Evolutionary conservation across 345 rosid genomes (phyloP), one percentile per base, ranked within the genome.

Genomic region (Pugionium dolabratum): DNA sequence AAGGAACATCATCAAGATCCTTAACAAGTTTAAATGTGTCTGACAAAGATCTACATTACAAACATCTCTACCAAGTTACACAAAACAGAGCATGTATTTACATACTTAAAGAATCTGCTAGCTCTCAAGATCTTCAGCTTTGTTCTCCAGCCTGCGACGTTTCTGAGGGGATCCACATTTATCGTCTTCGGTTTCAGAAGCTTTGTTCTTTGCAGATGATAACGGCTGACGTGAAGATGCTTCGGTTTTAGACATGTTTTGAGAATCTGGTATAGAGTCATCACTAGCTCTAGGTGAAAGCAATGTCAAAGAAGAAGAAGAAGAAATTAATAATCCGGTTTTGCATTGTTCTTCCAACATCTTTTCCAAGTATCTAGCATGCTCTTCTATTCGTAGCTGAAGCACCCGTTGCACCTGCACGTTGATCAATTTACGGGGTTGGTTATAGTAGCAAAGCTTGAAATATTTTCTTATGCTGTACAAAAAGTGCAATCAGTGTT

Each of bases 311-410:
- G 84, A 78, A 59, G 79, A 67, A 26, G 75, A 54, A 44, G 85
- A 64, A 52, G 39, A 32, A 49, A 82, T 58, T 28, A 82, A 58
- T 50, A 72, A 80, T 42, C 95, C 90, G 32, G 88, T 78, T 81
- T 79, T 83, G 80, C 82, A 84, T 56, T 92, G 95, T 54, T 91
- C 87, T 73, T 87, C 98, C 79, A 92, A 60, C 64, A 92, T 84
- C 80, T 81, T 85, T 64, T 85, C 87, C 79, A 92, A 81, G 78
- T 89, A 89, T 64, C 78, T 83, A 33, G 90, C 98, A 28, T 92
- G 96, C 69, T 89, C 90, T 79, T 92, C 98, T 52, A 92, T 92
- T 49, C 96, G 86, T 47, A 87, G 58, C 80, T 92, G 96, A 70
- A 89, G 89, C 29, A 67, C 45, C 44, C 86, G 81, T 71, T 92